Evolutionary conservation across 139 green algal species (phyloP).

Genomic region (Monoraphidium neglectum): DNA sequence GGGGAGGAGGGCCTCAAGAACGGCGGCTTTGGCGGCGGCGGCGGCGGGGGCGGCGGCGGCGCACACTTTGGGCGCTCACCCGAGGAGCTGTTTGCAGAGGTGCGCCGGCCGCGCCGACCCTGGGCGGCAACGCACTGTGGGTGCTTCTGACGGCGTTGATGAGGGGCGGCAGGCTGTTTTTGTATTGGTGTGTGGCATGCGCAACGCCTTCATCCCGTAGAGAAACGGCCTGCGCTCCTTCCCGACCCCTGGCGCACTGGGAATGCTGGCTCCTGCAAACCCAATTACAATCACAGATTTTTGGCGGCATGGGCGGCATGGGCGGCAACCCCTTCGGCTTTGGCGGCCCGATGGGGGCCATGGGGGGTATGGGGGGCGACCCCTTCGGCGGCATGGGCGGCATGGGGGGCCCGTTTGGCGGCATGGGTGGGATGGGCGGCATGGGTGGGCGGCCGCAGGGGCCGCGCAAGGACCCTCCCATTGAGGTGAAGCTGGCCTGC

Average conservation of each 20-base stretch:
- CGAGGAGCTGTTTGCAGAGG: conserved; percentile 82
- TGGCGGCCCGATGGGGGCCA: too few relatives aligned
- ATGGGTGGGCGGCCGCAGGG: conserved; percentile 30
- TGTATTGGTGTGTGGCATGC: too few relatives aligned
- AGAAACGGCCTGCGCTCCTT: too few relatives aligned
- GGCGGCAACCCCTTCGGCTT: not conserved
- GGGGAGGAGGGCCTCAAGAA: conserved; percentile 89
- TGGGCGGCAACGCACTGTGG: not conserved
- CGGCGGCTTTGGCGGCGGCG: conserved; percentile 24
- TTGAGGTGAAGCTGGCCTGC: conserved; percentile 59
- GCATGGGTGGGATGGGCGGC: conserved; percentile 33
- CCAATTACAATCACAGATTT: too few relatives aligned
- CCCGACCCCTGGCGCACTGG: too few relatives aligned
- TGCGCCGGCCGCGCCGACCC: conserved; percentile 18
- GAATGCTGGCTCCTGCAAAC: too few relatives aligned
- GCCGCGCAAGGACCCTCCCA: conserved; percentile 55
- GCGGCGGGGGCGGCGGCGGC: conserved; percentile 10
- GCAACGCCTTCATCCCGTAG: too few relatives aligned
- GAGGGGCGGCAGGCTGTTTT: too few relatives aligned
- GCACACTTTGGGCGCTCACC: conserved; percentile 62
- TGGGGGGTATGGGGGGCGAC: conserved; percentile 8
- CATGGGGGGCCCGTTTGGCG: conserved; percentile 21
- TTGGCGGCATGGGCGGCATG: conserved; percentile 51
- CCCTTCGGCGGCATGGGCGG: conserved; percentile 45
- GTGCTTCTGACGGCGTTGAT: not conserved